phyloP scores from a whole-genome alignment of 352 stramenopile genomes.

The Globisporangium ultimum region DNA sequence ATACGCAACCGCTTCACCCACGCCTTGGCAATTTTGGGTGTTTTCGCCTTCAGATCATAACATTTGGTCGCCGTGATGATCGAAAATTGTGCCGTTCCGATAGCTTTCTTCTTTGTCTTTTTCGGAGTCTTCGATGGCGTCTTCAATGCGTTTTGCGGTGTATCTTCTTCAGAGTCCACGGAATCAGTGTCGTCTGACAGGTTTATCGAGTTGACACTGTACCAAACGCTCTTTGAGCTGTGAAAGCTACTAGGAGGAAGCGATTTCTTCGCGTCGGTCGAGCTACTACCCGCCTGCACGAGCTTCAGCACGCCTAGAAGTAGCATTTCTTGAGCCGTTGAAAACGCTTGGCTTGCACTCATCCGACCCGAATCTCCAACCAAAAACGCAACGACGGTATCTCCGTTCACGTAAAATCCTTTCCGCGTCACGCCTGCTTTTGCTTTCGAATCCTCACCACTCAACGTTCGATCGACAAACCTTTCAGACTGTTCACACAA shows the following conservation, averaged over 20 bases:
- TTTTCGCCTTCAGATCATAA: constrained; percentile 84
- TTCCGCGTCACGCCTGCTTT: constrained; percentile 39
- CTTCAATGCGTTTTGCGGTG: constrained; percentile 16
- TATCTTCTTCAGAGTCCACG: constrained; percentile 63
- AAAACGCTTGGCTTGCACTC: constrained; percentile 61
- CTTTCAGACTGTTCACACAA: constrained; percentile 63
- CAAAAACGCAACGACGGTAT: constrained; percentile 76
- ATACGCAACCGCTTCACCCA: constrained; percentile 71
- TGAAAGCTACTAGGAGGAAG: constrained; percentile 46
- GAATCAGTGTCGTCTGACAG: constrained; percentile 68
- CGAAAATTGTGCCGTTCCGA: constrained; percentile 78
- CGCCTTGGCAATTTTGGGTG: constrained; percentile 55
- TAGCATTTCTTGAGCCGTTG: constrained; percentile 74
- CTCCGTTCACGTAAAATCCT: constrained; percentile 76
- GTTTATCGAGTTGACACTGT: constrained; percentile 75
- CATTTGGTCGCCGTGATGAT: constrained; percentile 85
- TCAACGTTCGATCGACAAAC: constrained; percentile 43
- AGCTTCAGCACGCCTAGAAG: constrained; percentile 61
- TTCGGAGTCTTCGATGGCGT: constrained; percentile 22
- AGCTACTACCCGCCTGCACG: constrained; percentile 19
- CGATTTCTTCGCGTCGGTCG: constrained; percentile 16
- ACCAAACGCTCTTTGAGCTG: constrained; percentile 78
- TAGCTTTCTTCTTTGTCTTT: constrained; percentile 9
- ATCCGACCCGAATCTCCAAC: constrained; percentile 50
- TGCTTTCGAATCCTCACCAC: constrained; percentile 18